phyloP scores from a whole-genome alignment of 352 stramenopile genomes.

The Pythium rhizo-oryzae region DNA sequence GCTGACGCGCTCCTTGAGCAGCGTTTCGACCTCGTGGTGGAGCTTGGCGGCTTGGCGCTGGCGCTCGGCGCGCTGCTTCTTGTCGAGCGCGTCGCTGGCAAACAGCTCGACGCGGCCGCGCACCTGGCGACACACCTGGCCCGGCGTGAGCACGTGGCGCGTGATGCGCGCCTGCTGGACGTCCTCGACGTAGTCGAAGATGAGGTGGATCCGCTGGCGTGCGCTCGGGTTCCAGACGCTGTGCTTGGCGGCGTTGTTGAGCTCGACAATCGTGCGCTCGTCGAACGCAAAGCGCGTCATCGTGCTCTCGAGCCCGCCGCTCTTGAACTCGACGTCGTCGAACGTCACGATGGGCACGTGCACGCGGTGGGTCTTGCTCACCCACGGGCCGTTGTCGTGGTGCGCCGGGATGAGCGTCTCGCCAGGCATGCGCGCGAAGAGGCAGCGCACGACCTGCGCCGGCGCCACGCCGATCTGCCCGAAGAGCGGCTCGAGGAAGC shows the following conservation, averaged over 20 bases:
- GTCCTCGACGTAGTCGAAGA: conserved; percentile 96
- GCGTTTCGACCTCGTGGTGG: conserved; percentile 34
- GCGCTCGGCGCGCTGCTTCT: conserved; percentile 25
- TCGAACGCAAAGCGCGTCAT: conserved; percentile 83
- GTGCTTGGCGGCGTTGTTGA: conserved; percentile 98
- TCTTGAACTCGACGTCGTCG: conserved; percentile 56
- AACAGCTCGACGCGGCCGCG: conserved; percentile 54
- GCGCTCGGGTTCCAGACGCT: conserved; percentile 86
- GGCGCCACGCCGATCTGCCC: conserved; percentile 48
- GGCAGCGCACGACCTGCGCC: conserved; percentile 84
- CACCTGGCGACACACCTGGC: conserved; percentile 54
- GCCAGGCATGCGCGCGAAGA: conserved; percentile 94
- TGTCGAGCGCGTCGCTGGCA: conserved; percentile 31
- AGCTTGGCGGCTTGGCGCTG: conserved; percentile 34
- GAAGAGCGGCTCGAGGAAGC: conserved; percentile 75
- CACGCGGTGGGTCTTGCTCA: conserved; percentile 92
- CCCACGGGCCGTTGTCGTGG: conserved; percentile 96
- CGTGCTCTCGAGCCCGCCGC: conserved; percentile 58
- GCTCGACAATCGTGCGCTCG: conserved; percentile 94
- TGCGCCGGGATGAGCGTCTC: conserved; percentile 94
- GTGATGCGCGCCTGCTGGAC: conserved; percentile 24
- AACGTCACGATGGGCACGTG: conserved; percentile 93
- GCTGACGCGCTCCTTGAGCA: conserved; percentile 27
- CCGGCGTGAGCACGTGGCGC: conserved; percentile 36
- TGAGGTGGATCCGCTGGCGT: conserved; percentile 94